Evolutionary conservation across 2,329 filamentous ascomycete genomes (phyloP).

Genomic region (Acarospora socialis): DNA sequence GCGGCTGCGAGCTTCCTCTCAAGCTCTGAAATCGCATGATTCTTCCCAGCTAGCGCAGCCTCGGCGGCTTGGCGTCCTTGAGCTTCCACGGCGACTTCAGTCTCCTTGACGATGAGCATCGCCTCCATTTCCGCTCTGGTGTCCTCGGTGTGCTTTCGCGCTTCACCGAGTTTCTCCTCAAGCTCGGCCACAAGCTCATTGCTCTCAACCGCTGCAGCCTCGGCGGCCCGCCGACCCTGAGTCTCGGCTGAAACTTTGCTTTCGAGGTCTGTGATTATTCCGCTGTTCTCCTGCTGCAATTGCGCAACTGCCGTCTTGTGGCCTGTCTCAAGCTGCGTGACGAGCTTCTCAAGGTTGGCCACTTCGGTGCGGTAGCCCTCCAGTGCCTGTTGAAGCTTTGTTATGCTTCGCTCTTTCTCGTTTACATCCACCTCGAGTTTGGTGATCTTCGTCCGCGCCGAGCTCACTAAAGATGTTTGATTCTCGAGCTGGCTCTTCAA

Average conservation of each 20-base stretch:
- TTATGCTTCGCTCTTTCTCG: slow-evolving; percentile 28
- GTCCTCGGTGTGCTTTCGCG: slow-evolving; percentile 21
- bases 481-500: slow-evolving; percentile 1
- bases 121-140: slow-evolving; percentile 22
- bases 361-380: slow-evolving; percentile 31
- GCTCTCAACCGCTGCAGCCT: slow-evolving; percentile 15
- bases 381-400: slow-evolving; percentile 28
- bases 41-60: neutral
- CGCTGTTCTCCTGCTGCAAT: neutral
- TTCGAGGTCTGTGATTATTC: slow-evolving; percentile 17
- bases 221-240: slow-evolving; percentile 21
- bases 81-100: neutral
- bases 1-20: too few relatives aligned
- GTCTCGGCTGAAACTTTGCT: slow-evolving; percentile 22
- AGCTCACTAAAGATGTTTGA: slow-evolving; percentile 6
- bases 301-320: slow-evolving; percentile 17
- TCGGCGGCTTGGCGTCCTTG: neutral
- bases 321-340: slow-evolving; percentile 28
- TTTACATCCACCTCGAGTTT: slow-evolving; percentile 27
- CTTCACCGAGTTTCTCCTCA: slow-evolving; percentile 21
- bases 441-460: slow-evolving; percentile 19
- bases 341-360: slow-evolving; percentile 27
- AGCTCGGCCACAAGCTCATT: slow-evolving; percentile 14
- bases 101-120: slow-evolving; percentile 17
- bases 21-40: neutral